These are phyloP conservation scores for Metarhizium anisopliae DNA, from an alignment of 2,329 filamentous ascomycete genomes.

Conservation along the genomic window DNA sequence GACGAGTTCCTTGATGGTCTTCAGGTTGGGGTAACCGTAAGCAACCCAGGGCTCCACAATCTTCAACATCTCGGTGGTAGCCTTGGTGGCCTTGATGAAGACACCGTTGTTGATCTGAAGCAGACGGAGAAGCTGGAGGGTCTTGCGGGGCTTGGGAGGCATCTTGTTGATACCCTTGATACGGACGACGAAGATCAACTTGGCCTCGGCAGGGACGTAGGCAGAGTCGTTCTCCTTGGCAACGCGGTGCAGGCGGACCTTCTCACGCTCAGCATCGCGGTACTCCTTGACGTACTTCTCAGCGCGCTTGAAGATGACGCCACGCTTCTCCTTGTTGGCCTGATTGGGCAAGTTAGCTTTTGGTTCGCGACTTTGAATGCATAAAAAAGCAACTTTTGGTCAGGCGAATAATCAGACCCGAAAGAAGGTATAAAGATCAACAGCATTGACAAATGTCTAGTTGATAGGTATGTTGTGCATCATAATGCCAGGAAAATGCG, in stretches of 20 bases:
- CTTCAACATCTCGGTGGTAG: slow-evolving; percentile 93
- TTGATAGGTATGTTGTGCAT: slow-evolving; percentile 86
- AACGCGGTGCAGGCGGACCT: slow-evolving; percentile 82
- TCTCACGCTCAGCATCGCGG: slow-evolving; percentile 96
- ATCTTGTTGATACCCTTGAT: slow-evolving; percentile 99
- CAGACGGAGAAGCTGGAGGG: slow-evolving; percentile 96
- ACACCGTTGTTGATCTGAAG: slow-evolving; percentile 99
- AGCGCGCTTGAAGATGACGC: slow-evolving; percentile 98
- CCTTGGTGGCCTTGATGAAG: slow-evolving; percentile 97
- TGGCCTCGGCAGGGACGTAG: slow-evolving; percentile 90
- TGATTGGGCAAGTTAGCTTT: slow-evolving; percentile 28
- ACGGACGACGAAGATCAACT: slow-evolving; percentile 95
- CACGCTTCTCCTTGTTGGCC: slow-evolving; percentile 98
- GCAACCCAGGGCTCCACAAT: slow-evolving; percentile 98
- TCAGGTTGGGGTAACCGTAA: slow-evolving; percentile 99
- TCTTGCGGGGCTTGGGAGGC: slow-evolving; percentile 99
- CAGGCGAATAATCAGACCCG: slow-evolving; percentile 70
- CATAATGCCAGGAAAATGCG: slow-evolving; percentile 43
- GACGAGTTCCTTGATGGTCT: slow-evolving; percentile 97
- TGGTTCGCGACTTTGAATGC: background rate
- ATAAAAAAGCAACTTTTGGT: slow-evolving; percentile 11
- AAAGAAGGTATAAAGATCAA: slow-evolving; percentile 97
- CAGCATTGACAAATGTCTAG: slow-evolving; percentile 94
- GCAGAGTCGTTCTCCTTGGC: slow-evolving; percentile 89
- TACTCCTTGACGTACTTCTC: slow-evolving; percentile 99